These are phyloP conservation scores for Peribolospora baueri DNA, from an alignment of 768 basidiomycete species.

Conservation along the genomic window DNA sequence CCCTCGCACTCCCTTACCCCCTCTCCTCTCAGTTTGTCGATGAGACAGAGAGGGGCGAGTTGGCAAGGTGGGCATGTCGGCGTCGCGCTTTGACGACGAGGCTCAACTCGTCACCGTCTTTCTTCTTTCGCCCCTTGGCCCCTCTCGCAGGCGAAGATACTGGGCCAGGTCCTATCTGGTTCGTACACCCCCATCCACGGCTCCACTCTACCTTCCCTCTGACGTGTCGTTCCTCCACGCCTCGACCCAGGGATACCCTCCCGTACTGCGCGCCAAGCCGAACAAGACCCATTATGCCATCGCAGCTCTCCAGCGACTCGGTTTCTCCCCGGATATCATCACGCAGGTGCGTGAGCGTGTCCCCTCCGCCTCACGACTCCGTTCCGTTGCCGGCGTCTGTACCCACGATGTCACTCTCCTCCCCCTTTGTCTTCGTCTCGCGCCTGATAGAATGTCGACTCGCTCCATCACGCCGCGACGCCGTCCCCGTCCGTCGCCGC, in stretches of 20 bases:
- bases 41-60: neutral
- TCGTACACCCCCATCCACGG: constrained; percentile 5
- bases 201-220: constrained; percentile 48
- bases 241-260: constrained; percentile 35
- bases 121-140: neutral
- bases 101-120: neutral
- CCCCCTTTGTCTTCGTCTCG: neutral
- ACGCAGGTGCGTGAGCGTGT: constrained; percentile 26
- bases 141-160: constrained; percentile 44
- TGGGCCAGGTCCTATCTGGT: constrained; percentile 29
- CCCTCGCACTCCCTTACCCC: too few species aligned
- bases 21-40: neutral
- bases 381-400: neutral
- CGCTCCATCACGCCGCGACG: constrained; percentile 37
- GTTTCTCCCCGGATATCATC: constrained; percentile 36
- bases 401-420: neutral
- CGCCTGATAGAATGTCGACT: constrained; percentile 48
- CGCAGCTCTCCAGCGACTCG: constrained; percentile 51
- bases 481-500: neutral
- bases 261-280: constrained; percentile 54
- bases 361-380: neutral
- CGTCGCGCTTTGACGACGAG: too few species aligned
- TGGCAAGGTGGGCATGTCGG: too few species aligned
- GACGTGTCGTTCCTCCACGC: neutral
- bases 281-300: constrained; percentile 76